A percentile compares a stretch with the other conserved stretches of the same genome.
phyloP scores from a whole-genome alignment of 768 basidiomycete genomes.

The Mycena latifolia region DNA sequence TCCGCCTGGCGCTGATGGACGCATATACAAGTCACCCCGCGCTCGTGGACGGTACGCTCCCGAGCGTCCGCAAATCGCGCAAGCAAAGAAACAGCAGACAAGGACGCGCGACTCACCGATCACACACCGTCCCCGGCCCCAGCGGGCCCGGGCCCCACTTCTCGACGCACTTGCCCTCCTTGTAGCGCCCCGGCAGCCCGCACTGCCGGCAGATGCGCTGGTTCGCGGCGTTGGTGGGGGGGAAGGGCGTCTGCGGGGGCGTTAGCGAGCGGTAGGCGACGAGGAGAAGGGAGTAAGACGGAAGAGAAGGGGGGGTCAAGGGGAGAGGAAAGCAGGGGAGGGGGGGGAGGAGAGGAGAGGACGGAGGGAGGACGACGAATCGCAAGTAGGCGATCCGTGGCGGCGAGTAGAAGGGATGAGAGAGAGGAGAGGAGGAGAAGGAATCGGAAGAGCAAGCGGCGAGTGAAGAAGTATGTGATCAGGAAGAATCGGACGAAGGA shows the following conservation, averaged over 20 bases:
- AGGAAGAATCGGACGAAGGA: no score
- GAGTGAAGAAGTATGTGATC: no score
- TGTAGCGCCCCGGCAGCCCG: slow-evolving; percentile 79
- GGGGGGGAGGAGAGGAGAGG: no score
- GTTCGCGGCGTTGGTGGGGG: slow-evolving; percentile 68
- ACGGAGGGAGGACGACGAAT: no score
- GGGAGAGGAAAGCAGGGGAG: neutral
- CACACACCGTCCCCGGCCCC: slow-evolving; percentile 88
- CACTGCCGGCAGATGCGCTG: slow-evolving; percentile 86
- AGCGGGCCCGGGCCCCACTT: slow-evolving; percentile 91
- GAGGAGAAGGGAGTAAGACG: neutral
- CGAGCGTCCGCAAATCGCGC: no score
- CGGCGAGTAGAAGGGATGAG: neutral
- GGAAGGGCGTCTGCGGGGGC: slow-evolving; percentile 40
- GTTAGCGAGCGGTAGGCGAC: neutral
- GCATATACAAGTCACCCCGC: no score
- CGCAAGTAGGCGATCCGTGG: no score
- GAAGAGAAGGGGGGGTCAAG: neutral
- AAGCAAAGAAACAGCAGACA: no score
- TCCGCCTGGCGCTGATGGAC: no score
- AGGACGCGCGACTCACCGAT: slow-evolving; percentile 70
- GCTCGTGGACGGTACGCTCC: no score
- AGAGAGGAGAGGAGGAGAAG: no score
- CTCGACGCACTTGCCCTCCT: slow-evolving; percentile 88
- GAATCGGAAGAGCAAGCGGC: no score